These are phyloP conservation scores for Aeschynomene evenia DNA, from an alignment of 306 rosid species.

Conservation along the genomic window DNA sequence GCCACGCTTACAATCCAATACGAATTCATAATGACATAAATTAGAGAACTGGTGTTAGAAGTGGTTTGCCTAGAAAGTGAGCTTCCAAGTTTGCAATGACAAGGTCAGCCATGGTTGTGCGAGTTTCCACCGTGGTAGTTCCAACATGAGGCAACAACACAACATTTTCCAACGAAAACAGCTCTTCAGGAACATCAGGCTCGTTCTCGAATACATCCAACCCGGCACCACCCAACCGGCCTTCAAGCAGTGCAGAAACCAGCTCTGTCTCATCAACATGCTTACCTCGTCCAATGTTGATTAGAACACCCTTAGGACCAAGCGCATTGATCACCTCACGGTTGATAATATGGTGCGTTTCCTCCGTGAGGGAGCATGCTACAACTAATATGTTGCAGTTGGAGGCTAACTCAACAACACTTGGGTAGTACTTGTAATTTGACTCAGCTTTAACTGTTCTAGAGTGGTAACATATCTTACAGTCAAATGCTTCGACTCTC, in stretches of 20 bases:
- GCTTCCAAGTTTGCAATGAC: slow-evolving; percentile 75
- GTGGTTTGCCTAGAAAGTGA: slow-evolving; percentile 67
- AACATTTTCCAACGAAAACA: slow-evolving; percentile 70
- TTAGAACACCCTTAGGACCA: slow-evolving; percentile 73
- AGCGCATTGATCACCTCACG: slow-evolving; percentile 67
- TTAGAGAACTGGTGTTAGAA: slow-evolving; percentile 47
- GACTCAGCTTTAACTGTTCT: slow-evolving; percentile 55
- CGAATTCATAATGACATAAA: too few relatives aligned
- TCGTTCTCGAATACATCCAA: slow-evolving; percentile 79
- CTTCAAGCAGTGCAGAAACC: slow-evolving; percentile 71
- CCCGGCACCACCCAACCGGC: slow-evolving; percentile 85
- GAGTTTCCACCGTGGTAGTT: slow-evolving; percentile 66
- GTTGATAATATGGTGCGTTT: slow-evolving; percentile 66
- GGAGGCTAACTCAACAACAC: slow-evolving; percentile 70
- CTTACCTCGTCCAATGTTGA: slow-evolving; percentile 81
- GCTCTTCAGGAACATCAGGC: slow-evolving; percentile 69
- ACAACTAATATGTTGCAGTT: slow-evolving; percentile 69
- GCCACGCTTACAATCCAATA: too few relatives aligned
- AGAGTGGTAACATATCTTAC: slow-evolving; percentile 60
- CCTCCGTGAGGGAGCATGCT: slow-evolving; percentile 67
- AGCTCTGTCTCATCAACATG: slow-evolving; percentile 79
- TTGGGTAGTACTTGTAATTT: slow-evolving; percentile 70
- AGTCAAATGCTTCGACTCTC: slow-evolving; percentile 78
- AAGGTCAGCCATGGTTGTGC: slow-evolving; percentile 71
- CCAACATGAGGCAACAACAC: slow-evolving; percentile 82